These are phyloP conservation scores for Penicillium brasilianum DNA, from an alignment of 2,329 filamentous ascomycete species.

Conservation along the genomic window DNA sequence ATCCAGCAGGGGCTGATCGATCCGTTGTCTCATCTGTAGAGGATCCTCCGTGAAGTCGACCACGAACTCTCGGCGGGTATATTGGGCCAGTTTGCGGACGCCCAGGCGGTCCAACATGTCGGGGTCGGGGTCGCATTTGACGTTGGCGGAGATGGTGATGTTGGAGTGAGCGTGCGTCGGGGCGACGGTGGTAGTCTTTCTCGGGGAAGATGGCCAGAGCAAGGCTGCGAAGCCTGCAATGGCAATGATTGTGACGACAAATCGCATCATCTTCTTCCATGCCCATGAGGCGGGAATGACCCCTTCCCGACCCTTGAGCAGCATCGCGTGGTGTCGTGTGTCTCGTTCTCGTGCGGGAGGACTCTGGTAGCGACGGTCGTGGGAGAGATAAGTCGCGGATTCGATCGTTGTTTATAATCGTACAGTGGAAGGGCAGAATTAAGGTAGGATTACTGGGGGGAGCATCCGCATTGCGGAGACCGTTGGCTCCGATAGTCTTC, in stretches of 20 bases:
- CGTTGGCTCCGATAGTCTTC: background rate
- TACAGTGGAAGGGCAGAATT: background rate
- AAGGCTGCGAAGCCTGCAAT: slow-evolving; percentile 33
- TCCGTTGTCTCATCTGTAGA: slow-evolving; percentile 34
- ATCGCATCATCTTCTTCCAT: slow-evolving; percentile 40
- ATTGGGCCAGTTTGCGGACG: slow-evolving; percentile 35
- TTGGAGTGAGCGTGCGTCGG: slow-evolving; percentile 31
- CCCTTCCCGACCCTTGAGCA: slow-evolving; percentile 33
- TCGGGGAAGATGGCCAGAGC: slow-evolving; percentile 34
- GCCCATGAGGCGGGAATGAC: slow-evolving; percentile 36
- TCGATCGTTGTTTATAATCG: slow-evolving; percentile 5
- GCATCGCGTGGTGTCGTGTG: slow-evolving; percentile 25
- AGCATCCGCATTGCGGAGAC: slow-evolving; percentile 31
- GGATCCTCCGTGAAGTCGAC: slow-evolving; percentile 29
- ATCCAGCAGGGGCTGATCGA: slow-evolving; percentile 36
- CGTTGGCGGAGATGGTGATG: slow-evolving; percentile 36
- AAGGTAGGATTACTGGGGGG: slow-evolving; percentile 12
- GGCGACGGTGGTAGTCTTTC: slow-evolving; percentile 12
- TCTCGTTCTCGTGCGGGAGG: background rate
- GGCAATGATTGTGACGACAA: slow-evolving; percentile 33
- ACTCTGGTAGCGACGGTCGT: background rate
- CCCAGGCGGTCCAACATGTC: slow-evolving; percentile 32
- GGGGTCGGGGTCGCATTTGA: slow-evolving; percentile 37
- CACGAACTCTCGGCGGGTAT: slow-evolving; percentile 40
- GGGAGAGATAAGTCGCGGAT: background rate